phyloP scores from a whole-genome alignment of 108 stramenopile genomes.

The Licmophora abbreviata region DNA sequence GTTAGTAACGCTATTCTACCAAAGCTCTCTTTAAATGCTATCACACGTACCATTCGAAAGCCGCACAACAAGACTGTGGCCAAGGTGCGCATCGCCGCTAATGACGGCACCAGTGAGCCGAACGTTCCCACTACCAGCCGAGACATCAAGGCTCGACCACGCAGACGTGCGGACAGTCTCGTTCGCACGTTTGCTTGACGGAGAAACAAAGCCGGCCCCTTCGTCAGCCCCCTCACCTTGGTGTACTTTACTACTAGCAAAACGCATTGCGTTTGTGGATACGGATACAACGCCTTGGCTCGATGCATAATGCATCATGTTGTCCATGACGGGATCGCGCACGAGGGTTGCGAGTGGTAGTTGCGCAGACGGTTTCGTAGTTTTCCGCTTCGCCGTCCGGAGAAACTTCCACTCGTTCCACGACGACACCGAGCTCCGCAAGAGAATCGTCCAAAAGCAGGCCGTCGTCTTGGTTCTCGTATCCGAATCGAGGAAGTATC shows the following conservation, averaged over 20 bases:
- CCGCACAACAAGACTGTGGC: conserved; percentile 54
- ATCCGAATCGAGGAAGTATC: conserved; percentile 58
- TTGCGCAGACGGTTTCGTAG: neutral
- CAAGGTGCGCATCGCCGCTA: conserved; percentile 54
- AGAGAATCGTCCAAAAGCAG: conserved; percentile 41
- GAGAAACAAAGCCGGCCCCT: conserved; percentile 10
- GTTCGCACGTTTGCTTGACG: conserved; percentile 1
- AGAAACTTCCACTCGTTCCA: conserved; percentile 39
- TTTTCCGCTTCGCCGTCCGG: conserved; percentile 9
- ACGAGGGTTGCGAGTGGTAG: conserved; percentile 16
- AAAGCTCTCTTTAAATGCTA: no score
- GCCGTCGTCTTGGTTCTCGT: conserved; percentile 44
- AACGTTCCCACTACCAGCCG: conserved; percentile 5
- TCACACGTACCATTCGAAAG: conserved; percentile 54
- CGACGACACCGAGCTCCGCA: conserved; percentile 23
- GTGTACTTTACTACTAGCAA: conserved; percentile 22
- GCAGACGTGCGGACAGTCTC: conserved; percentile 32
- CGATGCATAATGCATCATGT: conserved; percentile 53
- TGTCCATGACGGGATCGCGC: conserved; percentile 56
- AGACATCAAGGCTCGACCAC: conserved; percentile 50
- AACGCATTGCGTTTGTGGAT: conserved; percentile 42
- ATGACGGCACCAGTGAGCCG: conserved; percentile 47
- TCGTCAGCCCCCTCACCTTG: conserved; percentile 1
- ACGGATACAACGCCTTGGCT: conserved; percentile 35
- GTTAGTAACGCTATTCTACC: no score